These are phyloP conservation scores for Fraxinus albicans DNA, from an alignment of 305 asterid genomes.

Conservation along the genomic window DNA sequence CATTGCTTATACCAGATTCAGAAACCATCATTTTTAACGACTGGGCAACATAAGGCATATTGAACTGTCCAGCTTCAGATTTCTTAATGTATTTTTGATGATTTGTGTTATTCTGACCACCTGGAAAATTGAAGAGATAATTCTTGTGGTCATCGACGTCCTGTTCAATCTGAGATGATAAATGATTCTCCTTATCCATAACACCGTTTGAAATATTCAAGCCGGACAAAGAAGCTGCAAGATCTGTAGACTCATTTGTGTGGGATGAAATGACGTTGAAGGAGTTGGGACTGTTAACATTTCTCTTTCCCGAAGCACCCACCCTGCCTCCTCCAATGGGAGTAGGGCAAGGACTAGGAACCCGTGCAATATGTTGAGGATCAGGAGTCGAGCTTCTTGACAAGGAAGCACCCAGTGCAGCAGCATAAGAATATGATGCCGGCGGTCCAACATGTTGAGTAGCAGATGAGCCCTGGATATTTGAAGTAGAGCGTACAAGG, in stretches of 20 bases:
- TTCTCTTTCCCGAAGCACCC: slow-evolving; percentile 60
- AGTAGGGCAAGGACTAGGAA: slow-evolving; percentile 88
- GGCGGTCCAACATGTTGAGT: slow-evolving; percentile 59
- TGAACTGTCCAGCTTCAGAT: slow-evolving; percentile 45
- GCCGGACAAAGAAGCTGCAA: slow-evolving; percentile 73
- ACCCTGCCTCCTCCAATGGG: slow-evolving; percentile 86
- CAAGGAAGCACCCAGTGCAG: slow-evolving; percentile 82
- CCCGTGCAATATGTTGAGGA: slow-evolving; percentile 75
- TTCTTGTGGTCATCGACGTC: slow-evolving; percentile 52
- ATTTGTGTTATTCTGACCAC: slow-evolving; percentile 57
- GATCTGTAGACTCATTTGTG: slow-evolving; percentile 57
- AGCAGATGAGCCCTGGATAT: slow-evolving; percentile 50
- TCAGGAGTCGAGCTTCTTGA: slow-evolving; percentile 98
- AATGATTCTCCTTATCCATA: slow-evolving; percentile 45
- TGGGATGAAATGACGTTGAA: slow-evolving; percentile 58
- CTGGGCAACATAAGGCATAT: slow-evolving; percentile 31
- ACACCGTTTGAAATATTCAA: slow-evolving; percentile 77
- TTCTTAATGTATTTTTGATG: slow-evolving; percentile 54
- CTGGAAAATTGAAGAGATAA: slow-evolving; percentile 60
- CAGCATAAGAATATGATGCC: slow-evolving; percentile 87
- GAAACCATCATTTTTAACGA: slow-evolving; percentile 34
- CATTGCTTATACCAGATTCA: slow-evolving; percentile 42
- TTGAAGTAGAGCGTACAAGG: slow-evolving; percentile 43
- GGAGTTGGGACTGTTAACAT: slow-evolving; percentile 58
- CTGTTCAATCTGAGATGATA: slow-evolving; percentile 47